Evolutionary conservation across 1,284 basidiomycete species (phyloP).

Genomic region (Athelia sp.): DNA sequence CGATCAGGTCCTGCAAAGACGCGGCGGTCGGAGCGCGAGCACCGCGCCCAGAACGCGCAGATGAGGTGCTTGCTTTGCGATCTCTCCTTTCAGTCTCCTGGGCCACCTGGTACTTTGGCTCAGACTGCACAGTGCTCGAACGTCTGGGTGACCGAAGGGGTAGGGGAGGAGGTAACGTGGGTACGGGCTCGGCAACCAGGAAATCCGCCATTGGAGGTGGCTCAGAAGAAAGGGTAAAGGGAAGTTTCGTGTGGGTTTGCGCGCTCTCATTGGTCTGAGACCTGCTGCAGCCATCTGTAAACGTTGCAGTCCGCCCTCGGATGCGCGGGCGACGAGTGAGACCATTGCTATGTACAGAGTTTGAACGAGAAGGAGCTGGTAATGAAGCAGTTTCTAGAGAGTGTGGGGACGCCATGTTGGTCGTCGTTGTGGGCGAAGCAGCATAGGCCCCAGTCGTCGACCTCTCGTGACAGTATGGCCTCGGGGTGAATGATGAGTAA

Average conservation of each 20-base stretch:
- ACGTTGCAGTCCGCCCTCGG: conserved; percentile 37
- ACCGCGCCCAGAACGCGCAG: background rate
- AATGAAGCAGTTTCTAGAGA: too few relatives aligned
- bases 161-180: background rate
- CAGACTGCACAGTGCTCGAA: background rate
- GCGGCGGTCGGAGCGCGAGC: background rate
- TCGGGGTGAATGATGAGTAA: too few relatives aligned
- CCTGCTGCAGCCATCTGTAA: conserved; percentile 22
- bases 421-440: too few relatives aligned
- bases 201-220: too few relatives aligned
- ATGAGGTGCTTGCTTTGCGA: background rate
- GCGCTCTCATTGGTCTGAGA: too few relatives aligned
- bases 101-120: too few relatives aligned
- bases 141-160: background rate
- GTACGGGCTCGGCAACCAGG: background rate
- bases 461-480: too few relatives aligned
- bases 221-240: too few relatives aligned
- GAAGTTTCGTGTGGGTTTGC: too few relatives aligned
- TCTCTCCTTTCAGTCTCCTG: background rate
- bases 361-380: too few relatives aligned
- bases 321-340: conserved; percentile 40
- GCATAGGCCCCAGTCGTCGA: too few relatives aligned
- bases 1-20: background rate
- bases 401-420: too few relatives aligned
- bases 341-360: conserved; percentile 23